Base-by-base conservation (phyloP, 257 asterid species). In the Solanum chmielewskii region DNA sequence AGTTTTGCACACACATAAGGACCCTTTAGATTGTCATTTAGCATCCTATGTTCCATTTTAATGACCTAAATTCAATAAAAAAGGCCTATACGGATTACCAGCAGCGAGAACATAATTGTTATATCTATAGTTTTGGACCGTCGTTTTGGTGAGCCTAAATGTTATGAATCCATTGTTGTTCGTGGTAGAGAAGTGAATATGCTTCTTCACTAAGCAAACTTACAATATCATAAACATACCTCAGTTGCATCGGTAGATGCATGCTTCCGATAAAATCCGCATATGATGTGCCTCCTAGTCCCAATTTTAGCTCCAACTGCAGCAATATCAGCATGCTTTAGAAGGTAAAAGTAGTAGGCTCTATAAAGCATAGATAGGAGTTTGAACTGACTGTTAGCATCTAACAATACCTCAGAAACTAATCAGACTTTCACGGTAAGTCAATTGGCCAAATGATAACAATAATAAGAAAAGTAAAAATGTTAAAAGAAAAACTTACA, bases 231-330 rank as follows among this genome's bases (percentile, higher is more conserved):
- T 27, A 4, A 9, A 80, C 84, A 10, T 87, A 96, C 99, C 99
- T 95, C 91, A 96, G 89, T 87, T 96, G 99, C 98, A 95, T 95
- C 14, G 99, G 98, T 35, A 96, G 94, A 93, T 96, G 99, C 97
- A 95, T 88, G 86, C 90, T 95, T 25, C 33, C 82, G 85, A 96
- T 96, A 86, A 96, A 96, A 93, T 96, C 99, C 45, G 97, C 93
- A 92, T 96, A 95, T 83, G 99, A 95, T 85, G 98, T 96, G 73
- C 99, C 99, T 87, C 99, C 99, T 33, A 96, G 9, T 84, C 98
- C 99, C 91, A 96, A 93, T 90, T 95, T 96, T 85, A 96, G 89
- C 96, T 96, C 99, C 90, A 96, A 93, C 99, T 96, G 90, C 78
- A 70, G 86, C n/a, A 82, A 87, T 85, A 64, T 62, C 33, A 25